Percentiles rank a stretch among this genome's conserved stretches.
Evolutionary conservation across 2,329 filamentous ascomycete genomes (phyloP).

Genomic region (Aspergillus pseudonomiae): DNA sequence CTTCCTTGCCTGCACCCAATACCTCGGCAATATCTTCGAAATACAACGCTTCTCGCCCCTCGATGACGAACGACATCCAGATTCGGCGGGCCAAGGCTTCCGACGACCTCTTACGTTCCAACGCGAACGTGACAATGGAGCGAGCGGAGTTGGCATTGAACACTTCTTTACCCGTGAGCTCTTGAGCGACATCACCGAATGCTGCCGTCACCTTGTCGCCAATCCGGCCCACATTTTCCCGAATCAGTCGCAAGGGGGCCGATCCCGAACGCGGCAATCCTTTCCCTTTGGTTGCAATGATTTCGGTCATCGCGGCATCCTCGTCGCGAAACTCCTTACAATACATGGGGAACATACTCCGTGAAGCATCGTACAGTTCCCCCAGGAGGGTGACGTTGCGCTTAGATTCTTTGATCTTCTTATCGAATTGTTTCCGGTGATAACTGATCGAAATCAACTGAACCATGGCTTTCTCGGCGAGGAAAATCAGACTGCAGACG

Average conservation of each 20-base stretch:
- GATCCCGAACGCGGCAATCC: conserved; percentile 60
- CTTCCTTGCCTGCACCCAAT: conserved; percentile 71
- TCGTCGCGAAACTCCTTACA: conserved; percentile 89
- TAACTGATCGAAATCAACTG: conserved; percentile 71
- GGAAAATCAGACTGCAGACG: conserved; percentile 59
- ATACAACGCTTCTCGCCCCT: conserved; percentile 78
- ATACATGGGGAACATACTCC: conserved; percentile 87
- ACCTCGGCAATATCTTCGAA: conserved; percentile 85
- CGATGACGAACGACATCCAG: conserved; percentile 97
- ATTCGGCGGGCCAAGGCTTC: conserved; percentile 93
- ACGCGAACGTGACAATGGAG: conserved; percentile 82
- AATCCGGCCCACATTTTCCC: conserved; percentile 73
- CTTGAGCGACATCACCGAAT: conserved; percentile 89
- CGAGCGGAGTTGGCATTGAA: conserved; percentile 92
- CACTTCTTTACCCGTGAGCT: conserved; percentile 93
- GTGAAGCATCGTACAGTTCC: conserved; percentile 86
- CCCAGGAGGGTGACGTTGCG: conserved; percentile 79
- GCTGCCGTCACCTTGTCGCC: conserved; percentile 92
- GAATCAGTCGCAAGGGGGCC: conserved; percentile 78
- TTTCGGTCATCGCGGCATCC: conserved; percentile 88
- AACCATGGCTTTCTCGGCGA: conserved; percentile 62
- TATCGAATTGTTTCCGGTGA: conserved; percentile 67
- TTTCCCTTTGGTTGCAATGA: conserved; percentile 48
- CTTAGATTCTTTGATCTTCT: conserved; percentile 85
- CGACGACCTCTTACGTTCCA: conserved; percentile 80